Evolutionary conservation across 2,329 filamentous ascomycete genomes (phyloP).

Genomic region (Colletotrichum orchidophilum): DNA sequence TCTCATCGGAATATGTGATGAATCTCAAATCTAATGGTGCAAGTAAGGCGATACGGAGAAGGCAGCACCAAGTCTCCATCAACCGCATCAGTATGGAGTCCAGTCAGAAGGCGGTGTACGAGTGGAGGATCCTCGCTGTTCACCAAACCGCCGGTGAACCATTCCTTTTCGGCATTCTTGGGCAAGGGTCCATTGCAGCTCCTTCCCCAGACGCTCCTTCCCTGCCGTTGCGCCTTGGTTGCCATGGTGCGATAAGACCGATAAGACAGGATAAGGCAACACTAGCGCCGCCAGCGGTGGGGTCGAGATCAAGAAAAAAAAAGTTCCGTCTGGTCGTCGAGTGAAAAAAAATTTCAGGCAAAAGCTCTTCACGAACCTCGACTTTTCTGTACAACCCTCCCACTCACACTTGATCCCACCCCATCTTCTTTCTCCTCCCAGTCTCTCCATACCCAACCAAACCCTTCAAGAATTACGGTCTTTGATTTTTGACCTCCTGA

Average conservation of each 20-base stretch:
- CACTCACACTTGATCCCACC: slow-evolving; percentile 25
- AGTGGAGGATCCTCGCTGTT: slow-evolving; percentile 18
- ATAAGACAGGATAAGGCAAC: slow-evolving; percentile 33
- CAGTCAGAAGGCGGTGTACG: slow-evolving; percentile 26
- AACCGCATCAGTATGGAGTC: background rate
- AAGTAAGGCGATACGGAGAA: background rate
- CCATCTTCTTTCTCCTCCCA: slow-evolving; percentile 23
- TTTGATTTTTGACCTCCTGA: slow-evolving; percentile 34
- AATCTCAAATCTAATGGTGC: background rate
- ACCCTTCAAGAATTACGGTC: slow-evolving; percentile 4
- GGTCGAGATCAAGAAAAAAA: slow-evolving; percentile 16
- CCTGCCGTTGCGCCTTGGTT: slow-evolving; percentile 33
- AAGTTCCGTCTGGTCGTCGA: slow-evolving; percentile 27
- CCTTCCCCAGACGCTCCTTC: slow-evolving; percentile 32
- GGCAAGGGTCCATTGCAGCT: slow-evolving; percentile 28
- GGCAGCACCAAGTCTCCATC: background rate
- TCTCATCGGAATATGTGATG: background rate
- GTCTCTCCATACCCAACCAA: background rate
- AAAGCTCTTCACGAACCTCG: slow-evolving; percentile 27
- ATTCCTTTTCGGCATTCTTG: slow-evolving; percentile 3
- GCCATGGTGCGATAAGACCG: slow-evolving; percentile 31
- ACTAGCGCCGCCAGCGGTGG: slow-evolving; percentile 30
- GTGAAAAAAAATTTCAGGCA: slow-evolving; percentile 35
- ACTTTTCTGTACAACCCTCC: slow-evolving; percentile 26
- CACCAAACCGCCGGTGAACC: background rate